Evolutionary conservation across 371 early-diverging fungal species (phyloP).

Genomic region (Mortierella sp.): DNA sequence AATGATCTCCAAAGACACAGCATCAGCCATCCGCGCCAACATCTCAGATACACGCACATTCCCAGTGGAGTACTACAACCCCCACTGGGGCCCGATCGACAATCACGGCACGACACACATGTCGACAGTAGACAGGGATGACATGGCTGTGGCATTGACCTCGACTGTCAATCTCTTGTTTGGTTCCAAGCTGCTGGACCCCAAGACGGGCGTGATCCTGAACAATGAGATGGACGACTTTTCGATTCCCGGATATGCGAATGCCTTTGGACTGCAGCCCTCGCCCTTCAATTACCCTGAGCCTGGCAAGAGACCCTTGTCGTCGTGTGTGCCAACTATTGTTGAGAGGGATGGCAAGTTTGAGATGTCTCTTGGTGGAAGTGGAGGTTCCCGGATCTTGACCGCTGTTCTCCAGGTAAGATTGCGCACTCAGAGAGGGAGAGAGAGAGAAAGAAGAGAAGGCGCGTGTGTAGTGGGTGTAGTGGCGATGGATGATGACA

Average conservation of each 20-base stretch:
- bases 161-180: slow-evolving; percentile 97
- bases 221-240: slow-evolving; percentile 99
- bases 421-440: not conserved
- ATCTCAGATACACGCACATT: slow-evolving; percentile 73
- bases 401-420: slow-evolving; percentile 85
- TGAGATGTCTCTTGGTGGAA: slow-evolving; percentile 89
- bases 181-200: slow-evolving; percentile 96
- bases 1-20: slow-evolving; percentile 79
- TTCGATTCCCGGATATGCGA: slow-evolving; percentile 87
- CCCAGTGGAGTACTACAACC: slow-evolving; percentile 80
- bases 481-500: slow-evolving; percentile 3
- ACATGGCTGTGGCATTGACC: slow-evolving; percentile 91
- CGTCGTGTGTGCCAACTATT: slow-evolving; percentile 92
- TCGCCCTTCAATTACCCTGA: slow-evolving; percentile 88
- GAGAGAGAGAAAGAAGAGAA: not conserved
- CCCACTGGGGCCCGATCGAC: slow-evolving; percentile 81
- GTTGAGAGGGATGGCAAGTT: slow-evolving; percentile 80
- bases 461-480: not conserved
- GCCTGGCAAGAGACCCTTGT: slow-evolving; percentile 94
- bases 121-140: slow-evolving; percentile 90
- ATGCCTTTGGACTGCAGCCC: slow-evolving; percentile 89
- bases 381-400: slow-evolving; percentile 96
- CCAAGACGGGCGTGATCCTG: slow-evolving; percentile 94
- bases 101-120: slow-evolving; percentile 98
- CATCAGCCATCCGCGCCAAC: slow-evolving; percentile 73